Percentiles rank a stretch among this genome's conserved stretches.
phyloP scores from a whole-genome alignment of 495 filamentous ascomycete species.

The Penicillium flavigenum region DNA sequence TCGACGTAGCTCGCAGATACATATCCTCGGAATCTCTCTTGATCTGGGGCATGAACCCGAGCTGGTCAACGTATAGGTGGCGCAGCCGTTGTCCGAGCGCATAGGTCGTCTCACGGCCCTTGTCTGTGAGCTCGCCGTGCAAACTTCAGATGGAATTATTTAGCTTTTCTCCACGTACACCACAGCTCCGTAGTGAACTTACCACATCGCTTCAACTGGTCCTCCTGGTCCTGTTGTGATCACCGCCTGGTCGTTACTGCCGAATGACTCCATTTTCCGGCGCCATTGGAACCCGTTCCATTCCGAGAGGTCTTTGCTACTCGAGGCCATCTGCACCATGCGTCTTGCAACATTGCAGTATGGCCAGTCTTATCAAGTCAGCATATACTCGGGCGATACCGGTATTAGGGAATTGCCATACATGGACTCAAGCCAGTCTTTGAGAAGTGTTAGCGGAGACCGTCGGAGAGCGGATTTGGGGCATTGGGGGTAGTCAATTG shows the following conservation, averaged over 20 bases:
- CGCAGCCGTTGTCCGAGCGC: conserved; percentile 76
- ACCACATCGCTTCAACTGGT: conserved; percentile 75
- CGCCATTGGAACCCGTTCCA: conserved; percentile 76
- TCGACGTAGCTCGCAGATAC: conserved; percentile 82
- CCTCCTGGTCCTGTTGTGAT: conserved; percentile 63
- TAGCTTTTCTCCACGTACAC: neutral
- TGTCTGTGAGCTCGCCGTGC: conserved; percentile 85
- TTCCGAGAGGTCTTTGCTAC: conserved; percentile 51
- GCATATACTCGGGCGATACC: conserved; percentile 3
- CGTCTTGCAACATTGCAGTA: conserved; percentile 79
- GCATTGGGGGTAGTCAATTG: neutral
- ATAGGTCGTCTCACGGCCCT: conserved; percentile 79
- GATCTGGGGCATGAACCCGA: conserved; percentile 74
- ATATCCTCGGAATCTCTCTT: conserved; percentile 66
- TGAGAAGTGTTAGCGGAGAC: conserved; percentile 25
- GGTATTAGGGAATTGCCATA: conserved; percentile 33
- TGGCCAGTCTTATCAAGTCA: conserved; percentile 67
- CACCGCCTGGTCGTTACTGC: conserved; percentile 65
- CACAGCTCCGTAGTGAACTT: conserved; percentile 13
- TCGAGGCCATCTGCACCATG: conserved; percentile 69
- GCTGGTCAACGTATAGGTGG: conserved; percentile 82
- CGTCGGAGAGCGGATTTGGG: conserved; percentile 10
- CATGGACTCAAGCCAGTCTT: conserved; percentile 74
- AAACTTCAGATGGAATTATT: conserved; percentile 45
- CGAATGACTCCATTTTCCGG: conserved; percentile 78